A percentile compares a stretch with the other conserved stretches of the same genome.
Conservation (phyloP, 164 flowering plant species). For the Dillenia turbinata region DNA sequence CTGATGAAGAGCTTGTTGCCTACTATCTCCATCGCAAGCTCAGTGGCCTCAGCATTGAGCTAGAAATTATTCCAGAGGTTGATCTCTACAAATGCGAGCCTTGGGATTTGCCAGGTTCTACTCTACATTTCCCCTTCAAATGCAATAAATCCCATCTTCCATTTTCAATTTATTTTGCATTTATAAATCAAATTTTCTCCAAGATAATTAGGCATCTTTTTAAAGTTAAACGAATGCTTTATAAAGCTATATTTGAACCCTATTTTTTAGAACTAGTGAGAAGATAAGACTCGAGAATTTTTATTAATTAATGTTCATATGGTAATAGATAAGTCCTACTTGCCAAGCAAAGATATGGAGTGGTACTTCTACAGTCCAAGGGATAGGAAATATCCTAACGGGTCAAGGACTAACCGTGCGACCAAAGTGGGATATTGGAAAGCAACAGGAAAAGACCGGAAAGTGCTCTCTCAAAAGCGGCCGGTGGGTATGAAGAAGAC, state of each 20-base stretch:
- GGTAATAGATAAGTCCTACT: constrained; percentile 46
- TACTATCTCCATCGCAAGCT: constrained; percentile 62
- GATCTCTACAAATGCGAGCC: constrained; percentile 79
- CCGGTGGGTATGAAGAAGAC: constrained; percentile 76
- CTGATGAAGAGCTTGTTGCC: constrained; percentile 70
- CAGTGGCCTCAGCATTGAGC: constrained; percentile 48
- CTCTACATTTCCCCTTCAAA: no score
- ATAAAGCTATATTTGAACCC: no score
- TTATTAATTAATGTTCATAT: neutral
- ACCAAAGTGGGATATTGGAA: constrained; percentile 72
- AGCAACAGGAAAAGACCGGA: constrained; percentile 64
- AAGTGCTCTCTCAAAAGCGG: constrained; percentile 36
- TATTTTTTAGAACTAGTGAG: no score
- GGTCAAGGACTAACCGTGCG: constrained; percentile 68
- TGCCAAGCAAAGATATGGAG: constrained; percentile 67
- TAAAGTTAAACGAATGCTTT: no score
- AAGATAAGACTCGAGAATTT: neutral
- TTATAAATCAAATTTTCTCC: neutral
- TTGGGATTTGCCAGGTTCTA: constrained; percentile 64
- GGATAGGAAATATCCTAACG: constrained; percentile 68
- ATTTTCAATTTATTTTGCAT: neutral
- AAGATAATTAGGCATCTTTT: no score
- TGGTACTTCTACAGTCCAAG: constrained; percentile 69
- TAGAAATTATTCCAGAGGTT: constrained; percentile 63
- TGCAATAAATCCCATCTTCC: constrained; percentile 4